phyloP scores from a whole-genome alignment of 345 rosid species.

The Firmiana major region DNA sequence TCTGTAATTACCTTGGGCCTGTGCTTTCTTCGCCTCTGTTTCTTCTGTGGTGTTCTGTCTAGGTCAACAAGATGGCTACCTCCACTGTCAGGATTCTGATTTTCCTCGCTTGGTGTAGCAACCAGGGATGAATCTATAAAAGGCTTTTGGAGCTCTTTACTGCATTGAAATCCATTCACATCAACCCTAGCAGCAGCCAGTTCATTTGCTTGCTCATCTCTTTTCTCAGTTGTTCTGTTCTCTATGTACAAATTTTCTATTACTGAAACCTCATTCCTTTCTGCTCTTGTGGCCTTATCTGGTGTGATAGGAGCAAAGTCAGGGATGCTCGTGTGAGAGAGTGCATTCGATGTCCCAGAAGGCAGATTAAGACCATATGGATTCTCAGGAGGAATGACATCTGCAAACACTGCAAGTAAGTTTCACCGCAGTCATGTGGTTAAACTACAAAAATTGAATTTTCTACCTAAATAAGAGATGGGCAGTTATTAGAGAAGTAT shows the following conservation, averaged over 20 bases:
- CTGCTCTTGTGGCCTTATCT: constrained; percentile 31
- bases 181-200: constrained; percentile 9
- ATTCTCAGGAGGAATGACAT: constrained; percentile 16
- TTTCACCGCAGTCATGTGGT: constrained; percentile 7
- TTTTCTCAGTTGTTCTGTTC: constrained; percentile 22
- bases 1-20: constrained; percentile 76
- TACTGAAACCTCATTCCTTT: constrained; percentile 18
- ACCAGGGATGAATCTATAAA: constrained; percentile 27
- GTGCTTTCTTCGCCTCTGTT: constrained; percentile 74
- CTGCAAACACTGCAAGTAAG: constrained; percentile 24
- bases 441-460: background rate
- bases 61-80: constrained; percentile 22
- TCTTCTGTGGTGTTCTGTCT: constrained; percentile 56
- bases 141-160: constrained; percentile 20
- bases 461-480: background rate
- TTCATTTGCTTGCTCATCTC: constrained; percentile 18
- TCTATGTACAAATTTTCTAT: constrained; percentile 8
- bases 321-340: constrained; percentile 4
- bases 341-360: constrained; percentile 18
- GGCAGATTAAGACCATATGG: constrained; percentile 32
- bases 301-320: constrained; percentile 60
- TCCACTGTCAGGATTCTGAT: constrained; percentile 34
- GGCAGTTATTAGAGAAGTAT: background rate
- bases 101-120: constrained; percentile 18
- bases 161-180: constrained; percentile 16